Evolutionary conservation across 2,329 filamentous ascomycete genomes (phyloP).

Genomic region (Teratosphaeria viscida): DNA sequence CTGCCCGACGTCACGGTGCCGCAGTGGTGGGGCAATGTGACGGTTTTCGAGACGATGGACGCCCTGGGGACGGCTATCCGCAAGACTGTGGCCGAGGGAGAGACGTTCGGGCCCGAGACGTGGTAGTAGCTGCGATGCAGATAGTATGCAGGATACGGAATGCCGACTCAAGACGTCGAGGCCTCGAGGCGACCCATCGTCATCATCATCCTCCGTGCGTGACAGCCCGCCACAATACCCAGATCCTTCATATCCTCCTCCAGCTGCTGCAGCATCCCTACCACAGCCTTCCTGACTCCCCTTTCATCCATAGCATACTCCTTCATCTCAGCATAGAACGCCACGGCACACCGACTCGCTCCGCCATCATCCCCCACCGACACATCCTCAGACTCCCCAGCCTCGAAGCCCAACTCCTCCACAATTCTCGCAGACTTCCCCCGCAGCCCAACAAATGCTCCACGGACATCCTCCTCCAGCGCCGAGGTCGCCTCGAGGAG

Average conservation of each 20-base stretch:
- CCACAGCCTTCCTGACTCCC: background rate
- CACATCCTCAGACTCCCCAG: background rate
- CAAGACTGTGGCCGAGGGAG: slow-evolving; percentile 47
- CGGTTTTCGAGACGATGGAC: slow-evolving; percentile 17
- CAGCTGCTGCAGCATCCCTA: background rate
- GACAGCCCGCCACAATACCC: background rate
- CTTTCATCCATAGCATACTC: background rate
- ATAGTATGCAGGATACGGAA: background rate
- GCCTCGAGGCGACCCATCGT: background rate
- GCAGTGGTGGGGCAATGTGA: slow-evolving; percentile 9
- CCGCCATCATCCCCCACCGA: background rate
- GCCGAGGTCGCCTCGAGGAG: background rate
- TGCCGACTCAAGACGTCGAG: background rate
- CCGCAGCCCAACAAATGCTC: background rate
- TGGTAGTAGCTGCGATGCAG: slow-evolving; percentile 7
- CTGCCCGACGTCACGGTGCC: slow-evolving; percentile 28
- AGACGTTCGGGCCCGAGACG: slow-evolving; percentile 50
- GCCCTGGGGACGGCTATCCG: slow-evolving; percentile 14
- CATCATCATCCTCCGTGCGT: background rate
- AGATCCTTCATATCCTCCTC: background rate
- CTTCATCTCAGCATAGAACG: background rate
- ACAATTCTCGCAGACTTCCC: background rate
- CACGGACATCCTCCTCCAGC: background rate
- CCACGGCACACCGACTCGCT: background rate
- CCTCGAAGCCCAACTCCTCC: background rate